These are phyloP conservation scores for Debaryomyces udenii DNA, from an alignment of 1,139 yeast genomes.

Conservation along the genomic window DNA sequence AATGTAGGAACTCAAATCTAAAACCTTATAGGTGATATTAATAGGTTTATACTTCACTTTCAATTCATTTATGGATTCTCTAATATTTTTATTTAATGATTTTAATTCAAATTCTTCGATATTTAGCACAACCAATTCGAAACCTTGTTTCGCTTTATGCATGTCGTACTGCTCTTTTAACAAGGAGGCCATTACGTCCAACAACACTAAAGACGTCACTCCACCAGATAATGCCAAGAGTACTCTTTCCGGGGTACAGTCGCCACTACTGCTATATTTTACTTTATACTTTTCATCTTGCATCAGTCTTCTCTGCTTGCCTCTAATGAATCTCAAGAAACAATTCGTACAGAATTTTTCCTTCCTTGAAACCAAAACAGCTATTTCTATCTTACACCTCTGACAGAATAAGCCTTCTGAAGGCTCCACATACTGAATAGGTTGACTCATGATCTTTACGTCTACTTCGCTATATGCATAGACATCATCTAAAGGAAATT, in stretches of 20 bases:
- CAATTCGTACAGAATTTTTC: conserved; percentile 75
- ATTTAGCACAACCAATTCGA: conserved; percentile 57
- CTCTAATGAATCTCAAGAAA: conserved; percentile 69
- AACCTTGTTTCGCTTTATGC: conserved; percentile 72
- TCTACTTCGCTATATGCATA: not conserved
- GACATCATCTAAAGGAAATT: not conserved
- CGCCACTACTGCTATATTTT: conserved; percentile 47
- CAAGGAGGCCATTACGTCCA: conserved; percentile 66
- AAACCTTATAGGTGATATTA: conserved; percentile 34
- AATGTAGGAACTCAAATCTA: conserved; percentile 43
- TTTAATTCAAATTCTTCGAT: conserved; percentile 43
- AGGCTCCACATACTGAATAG: conserved; percentile 23
- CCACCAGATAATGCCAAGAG: conserved; percentile 70
- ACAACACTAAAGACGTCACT: conserved; percentile 62
- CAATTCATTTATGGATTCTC: conserved; percentile 24
- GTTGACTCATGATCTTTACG: conserved; percentile 12
- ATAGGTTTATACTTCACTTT: conserved; percentile 26
- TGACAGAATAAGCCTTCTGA: conserved; percentile 26
- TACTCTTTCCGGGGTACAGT: conserved; percentile 44
- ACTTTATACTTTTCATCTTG: conserved; percentile 69
- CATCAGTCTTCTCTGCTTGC: conserved; percentile 82
- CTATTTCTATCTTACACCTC: conserved; percentile 55
- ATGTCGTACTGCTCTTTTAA: conserved; percentile 60
- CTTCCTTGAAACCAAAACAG: conserved; percentile 61
- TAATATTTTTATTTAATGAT: conserved; percentile 20